A percentile compares a stretch with the other conserved stretches of the same genome.
These are phyloP conservation scores for Zizania palustris DNA, from an alignment of 202 grass and related monocot genomes.

Conservation along the genomic window DNA sequence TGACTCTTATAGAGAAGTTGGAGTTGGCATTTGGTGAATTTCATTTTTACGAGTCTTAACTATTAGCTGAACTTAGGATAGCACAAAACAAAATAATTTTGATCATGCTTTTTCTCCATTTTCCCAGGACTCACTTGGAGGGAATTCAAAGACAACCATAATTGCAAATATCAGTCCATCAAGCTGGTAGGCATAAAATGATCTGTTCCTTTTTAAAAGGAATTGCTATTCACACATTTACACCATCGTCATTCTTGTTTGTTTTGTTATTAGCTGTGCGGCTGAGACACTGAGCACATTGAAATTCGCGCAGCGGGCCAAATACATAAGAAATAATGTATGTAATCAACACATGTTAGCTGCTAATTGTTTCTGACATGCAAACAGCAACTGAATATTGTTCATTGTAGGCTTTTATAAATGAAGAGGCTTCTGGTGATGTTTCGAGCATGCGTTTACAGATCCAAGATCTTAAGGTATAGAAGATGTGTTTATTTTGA, in stretches of 20 bases:
- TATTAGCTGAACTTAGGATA: neutral
- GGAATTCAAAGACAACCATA: conserved; percentile 97
- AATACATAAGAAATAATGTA: conserved; percentile 97
- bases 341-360: conserved; percentile 23
- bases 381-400: conserved; percentile 38
- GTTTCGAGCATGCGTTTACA: conserved; percentile 92
- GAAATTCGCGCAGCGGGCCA: conserved; percentile 96
- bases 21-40: neutral
- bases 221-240: neutral
- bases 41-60: neutral
- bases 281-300: conserved; percentile 97
- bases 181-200: conserved; percentile 58
- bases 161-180: conserved; percentile 99
- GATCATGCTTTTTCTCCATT: conserved; percentile 30
- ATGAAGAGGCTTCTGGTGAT: conserved; percentile 97
- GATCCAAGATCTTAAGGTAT: conserved; percentile 96
- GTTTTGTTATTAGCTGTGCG: conserved; percentile 60
- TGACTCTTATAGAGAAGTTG: conserved; percentile 23
- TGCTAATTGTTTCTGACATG: conserved; percentile 13
- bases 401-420: conserved; percentile 73
- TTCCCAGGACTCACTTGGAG: conserved; percentile 93
- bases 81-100: neutral
- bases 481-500: conserved; percentile 22
- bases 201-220: conserved; percentile 17
- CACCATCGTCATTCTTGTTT: conserved; percentile 40